Conservation (phyloP, 371 early-diverging fungal genomes). For the Actinomortierella ambigua region DNA sequence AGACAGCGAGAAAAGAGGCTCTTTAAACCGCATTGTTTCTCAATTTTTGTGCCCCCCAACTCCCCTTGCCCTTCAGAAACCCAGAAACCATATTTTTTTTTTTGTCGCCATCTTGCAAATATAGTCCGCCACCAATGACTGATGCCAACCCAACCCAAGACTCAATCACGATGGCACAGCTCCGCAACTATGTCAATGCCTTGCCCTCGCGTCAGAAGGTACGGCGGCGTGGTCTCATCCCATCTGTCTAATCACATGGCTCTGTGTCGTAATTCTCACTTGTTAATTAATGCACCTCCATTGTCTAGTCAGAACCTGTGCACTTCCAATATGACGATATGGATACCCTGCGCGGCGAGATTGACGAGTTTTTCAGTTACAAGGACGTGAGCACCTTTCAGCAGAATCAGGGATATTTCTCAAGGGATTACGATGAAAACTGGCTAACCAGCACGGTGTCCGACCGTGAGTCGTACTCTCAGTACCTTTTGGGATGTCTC, state of each 20-base stretch:
- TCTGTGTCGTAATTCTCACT: neutral
- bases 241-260: too few relatives aligned
- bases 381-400: slow-evolving; percentile 58
- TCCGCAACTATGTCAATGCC: slow-evolving; percentile 40
- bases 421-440: slow-evolving; percentile 48
- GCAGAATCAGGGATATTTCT: slow-evolving; percentile 50
- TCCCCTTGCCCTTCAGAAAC: too few relatives aligned
- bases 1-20: too few relatives aligned
- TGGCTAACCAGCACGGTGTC: slow-evolving; percentile 39
- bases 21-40: too few relatives aligned
- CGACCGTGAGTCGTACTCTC: slow-evolving; percentile 46
- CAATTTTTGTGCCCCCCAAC: too few relatives aligned
- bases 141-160: slow-evolving; percentile 30
- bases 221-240: too few relatives aligned
- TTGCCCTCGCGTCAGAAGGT: slow-evolving; percentile 40
- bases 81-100: too few relatives aligned
- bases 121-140: too few relatives aligned
- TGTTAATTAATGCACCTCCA: neutral
- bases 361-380: slow-evolving; percentile 79
- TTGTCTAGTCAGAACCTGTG: slow-evolving; percentile 53
- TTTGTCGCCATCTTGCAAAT: too few relatives aligned
- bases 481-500: slow-evolving; percentile 58
- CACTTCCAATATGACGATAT: slow-evolving; percentile 69
- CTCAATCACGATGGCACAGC: slow-evolving; percentile 46
- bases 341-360: slow-evolving; percentile 63